These are phyloP conservation scores for Gracilaria domingensis DNA, from an alignment of 23 red algal species.

Conservation along the genomic window DNA sequence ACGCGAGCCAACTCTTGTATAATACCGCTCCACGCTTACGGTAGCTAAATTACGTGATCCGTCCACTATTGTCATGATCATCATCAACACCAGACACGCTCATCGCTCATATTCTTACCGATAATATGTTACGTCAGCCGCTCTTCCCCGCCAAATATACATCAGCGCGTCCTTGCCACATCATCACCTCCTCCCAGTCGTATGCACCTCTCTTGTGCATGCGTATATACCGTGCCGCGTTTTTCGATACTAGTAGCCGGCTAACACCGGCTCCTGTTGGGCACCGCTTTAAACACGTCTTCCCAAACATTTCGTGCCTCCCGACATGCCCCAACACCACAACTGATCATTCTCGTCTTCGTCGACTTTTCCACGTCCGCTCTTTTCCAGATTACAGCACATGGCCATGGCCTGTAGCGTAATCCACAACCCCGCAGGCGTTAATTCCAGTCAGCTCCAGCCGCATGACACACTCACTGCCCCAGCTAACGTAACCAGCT, in stretches of 20 bases:
- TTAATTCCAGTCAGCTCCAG: neutral
- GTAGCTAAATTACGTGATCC: too few species aligned
- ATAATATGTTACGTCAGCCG: neutral
- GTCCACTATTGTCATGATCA: too few species aligned
- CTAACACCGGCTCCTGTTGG: neutral
- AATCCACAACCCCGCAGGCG: too few species aligned
- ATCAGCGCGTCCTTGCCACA: neutral
- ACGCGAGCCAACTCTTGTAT: too few species aligned
- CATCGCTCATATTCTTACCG: too few species aligned
- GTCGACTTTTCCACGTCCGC: constrained; percentile 22
- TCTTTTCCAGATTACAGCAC: too few species aligned
- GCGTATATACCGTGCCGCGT: neutral
- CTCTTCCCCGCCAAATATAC: neutral
- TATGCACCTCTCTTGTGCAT: too few species aligned
- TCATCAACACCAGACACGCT: too few species aligned
- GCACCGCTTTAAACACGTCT: neutral
- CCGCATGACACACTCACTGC: neutral
- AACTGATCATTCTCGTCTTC: neutral
- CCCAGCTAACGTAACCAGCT: neutral
- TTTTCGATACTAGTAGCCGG: neutral
- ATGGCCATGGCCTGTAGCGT: too few species aligned
- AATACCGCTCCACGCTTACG: too few species aligned
- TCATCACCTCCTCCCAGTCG: neutral
- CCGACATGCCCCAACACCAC: neutral
- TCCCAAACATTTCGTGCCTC: neutral